These are phyloP conservation scores for Boletus coccyginus DNA, from an alignment of 768 basidiomycete species.

Conservation along the genomic window DNA sequence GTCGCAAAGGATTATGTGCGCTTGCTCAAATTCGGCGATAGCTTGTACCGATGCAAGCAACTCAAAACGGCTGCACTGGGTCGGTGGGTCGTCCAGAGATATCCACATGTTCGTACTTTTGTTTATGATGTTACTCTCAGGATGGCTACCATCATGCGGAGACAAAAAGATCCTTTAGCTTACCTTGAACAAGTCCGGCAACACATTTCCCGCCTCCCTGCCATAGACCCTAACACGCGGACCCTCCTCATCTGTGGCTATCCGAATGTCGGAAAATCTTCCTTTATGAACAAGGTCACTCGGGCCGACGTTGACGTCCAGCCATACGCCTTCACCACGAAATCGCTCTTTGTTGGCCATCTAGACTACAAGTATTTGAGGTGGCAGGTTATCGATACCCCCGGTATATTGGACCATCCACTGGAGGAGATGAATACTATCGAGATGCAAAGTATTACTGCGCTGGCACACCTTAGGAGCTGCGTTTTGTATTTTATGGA, in stretches of 20 bases:
- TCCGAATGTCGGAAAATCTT: conserved; percentile 99
- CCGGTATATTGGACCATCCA: conserved; percentile 96
- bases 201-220: conserved; percentile 96
- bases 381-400: conserved; percentile 99
- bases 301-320: conserved; percentile 99
- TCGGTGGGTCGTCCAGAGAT: conserved; percentile 58
- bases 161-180: conserved; percentile 97
- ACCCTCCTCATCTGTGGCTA: conserved; percentile 98
- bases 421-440: conserved; percentile 99
- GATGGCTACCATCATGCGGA: conserved; percentile 98
- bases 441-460: conserved; percentile 99
- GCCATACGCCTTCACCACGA: conserved; percentile 99
- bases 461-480: conserved; percentile 91
- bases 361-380: conserved; percentile 98
- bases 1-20: conserved; percentile 97
- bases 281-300: conserved; percentile 99
- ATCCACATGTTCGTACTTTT: neutral
- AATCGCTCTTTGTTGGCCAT: conserved; percentile 97
- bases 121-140: conserved; percentile 35
- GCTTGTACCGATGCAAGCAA: conserved; percentile 97
- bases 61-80: conserved; percentile 96
- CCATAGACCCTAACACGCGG: conserved; percentile 97
- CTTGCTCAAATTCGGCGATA: conserved; percentile 96
- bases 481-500: conserved; percentile 99
- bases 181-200: conserved; percentile 99